phyloP scores from a whole-genome alignment of 2,329 filamentous ascomycete species.

The Blastomyces silverae region DNA sequence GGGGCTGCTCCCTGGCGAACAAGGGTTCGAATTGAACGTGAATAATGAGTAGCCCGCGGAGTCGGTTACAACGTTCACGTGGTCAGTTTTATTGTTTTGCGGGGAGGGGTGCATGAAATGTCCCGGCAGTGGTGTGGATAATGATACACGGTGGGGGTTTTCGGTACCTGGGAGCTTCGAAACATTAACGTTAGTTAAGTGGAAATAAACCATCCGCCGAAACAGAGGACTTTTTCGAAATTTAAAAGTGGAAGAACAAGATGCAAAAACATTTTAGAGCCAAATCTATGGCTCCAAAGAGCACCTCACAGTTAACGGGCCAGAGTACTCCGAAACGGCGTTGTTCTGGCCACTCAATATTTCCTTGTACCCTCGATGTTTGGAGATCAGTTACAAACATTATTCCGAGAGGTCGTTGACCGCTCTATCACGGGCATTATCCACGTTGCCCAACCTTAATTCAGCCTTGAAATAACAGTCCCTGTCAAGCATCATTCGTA shows the following conservation, averaged over 20 bases:
- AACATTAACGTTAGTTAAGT: neutral
- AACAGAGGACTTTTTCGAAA: neutral
- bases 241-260: neutral
- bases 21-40: neutral
- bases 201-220: neutral
- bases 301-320: neutral
- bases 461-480: neutral
- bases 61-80: neutral
- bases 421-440: neutral
- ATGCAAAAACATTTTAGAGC: neutral
- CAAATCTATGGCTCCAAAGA: neutral
- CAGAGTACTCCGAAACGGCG: neutral
- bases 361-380: neutral
- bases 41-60: too few relatives aligned
- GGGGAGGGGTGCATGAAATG: too few relatives aligned
- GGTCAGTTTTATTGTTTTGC: too few relatives aligned
- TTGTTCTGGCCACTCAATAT: neutral
- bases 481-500: neutral
- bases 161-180: neutral
- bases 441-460: neutral
- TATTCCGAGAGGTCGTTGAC: neutral
- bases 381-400: neutral
- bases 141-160: too few relatives aligned
- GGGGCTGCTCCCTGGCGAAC: neutral
- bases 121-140: too few relatives aligned